A percentile compares a stretch with the other conserved stretches of the same genome.
Conservation (phyloP, 73 alveolate species). For the Tetrahymena malaccensis region DNA sequence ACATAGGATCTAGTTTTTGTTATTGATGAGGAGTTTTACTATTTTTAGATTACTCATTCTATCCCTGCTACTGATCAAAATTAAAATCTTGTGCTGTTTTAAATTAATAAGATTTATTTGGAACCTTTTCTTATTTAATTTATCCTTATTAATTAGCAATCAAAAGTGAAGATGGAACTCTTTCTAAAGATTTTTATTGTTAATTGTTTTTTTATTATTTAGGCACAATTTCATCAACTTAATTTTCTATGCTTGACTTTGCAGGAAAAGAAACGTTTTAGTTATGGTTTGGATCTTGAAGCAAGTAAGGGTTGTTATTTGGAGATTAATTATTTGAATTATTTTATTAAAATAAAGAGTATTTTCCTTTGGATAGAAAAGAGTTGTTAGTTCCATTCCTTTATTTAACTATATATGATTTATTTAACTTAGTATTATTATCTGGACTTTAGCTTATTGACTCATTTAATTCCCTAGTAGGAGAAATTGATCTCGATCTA, state of each 20-base stretch:
- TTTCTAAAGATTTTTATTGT: neutral
- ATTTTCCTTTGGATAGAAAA: neutral
- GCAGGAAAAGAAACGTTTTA: neutral
- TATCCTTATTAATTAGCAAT: neutral
- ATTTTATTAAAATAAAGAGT: neutral
- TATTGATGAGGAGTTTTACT: neutral
- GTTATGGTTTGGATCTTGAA: neutral
- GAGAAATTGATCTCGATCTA: neutral
- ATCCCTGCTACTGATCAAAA: neutral
- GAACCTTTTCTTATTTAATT: neutral
- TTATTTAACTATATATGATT: neutral
- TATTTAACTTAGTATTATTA: neutral
- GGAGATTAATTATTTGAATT: neutral
- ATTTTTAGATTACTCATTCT: neutral
- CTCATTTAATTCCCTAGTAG: neutral
- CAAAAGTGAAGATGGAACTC: neutral
- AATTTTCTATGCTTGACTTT: neutral
- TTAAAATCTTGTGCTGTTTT: neutral
- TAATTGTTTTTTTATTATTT: neutral
- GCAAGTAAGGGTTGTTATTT: neutral
- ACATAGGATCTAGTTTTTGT: neutral
- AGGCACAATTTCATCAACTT: neutral
- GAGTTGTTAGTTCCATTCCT: neutral
- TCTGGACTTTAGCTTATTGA: neutral
- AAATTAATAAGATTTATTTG: neutral